These are phyloP conservation scores for Thielaviopsis euricoi DNA, from an alignment of 2,329 filamentous ascomycete species.

Conservation along the genomic window DNA sequence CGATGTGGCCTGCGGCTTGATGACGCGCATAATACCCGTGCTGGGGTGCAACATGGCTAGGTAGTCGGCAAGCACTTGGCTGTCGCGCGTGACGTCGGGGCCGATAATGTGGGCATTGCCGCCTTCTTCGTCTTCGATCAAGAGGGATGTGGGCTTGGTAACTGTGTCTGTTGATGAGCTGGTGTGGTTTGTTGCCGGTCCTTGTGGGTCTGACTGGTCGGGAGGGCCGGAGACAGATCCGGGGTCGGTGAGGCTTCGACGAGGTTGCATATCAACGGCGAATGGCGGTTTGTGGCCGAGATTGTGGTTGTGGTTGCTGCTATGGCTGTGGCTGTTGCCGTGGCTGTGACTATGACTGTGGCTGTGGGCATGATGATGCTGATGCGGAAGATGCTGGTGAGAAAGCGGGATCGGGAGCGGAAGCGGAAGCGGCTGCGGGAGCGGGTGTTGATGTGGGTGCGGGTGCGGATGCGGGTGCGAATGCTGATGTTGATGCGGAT, in stretches of 20 bases:
- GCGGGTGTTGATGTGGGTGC: no score
- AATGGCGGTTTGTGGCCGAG: background rate
- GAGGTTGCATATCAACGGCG: background rate
- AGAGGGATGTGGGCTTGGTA: constrained; percentile 15
- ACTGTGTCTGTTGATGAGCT: constrained; percentile 4
- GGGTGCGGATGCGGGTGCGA: background rate
- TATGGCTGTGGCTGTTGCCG: background rate
- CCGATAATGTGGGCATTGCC: constrained; percentile 39
- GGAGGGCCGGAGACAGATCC: constrained; percentile 3
- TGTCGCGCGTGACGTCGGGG: constrained; percentile 41
- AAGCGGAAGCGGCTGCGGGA: no score
- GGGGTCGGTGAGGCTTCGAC: background rate
- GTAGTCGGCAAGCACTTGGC: constrained; percentile 42
- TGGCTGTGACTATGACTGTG: background rate
- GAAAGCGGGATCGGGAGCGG: background rate
- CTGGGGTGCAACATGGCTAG: constrained; percentile 21
- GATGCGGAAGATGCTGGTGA: background rate
- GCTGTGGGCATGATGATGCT: background rate
- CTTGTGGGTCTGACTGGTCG: constrained; percentile 3
- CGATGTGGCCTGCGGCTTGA: constrained; percentile 18
- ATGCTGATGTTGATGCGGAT: background rate
- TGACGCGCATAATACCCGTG: constrained; percentile 19
- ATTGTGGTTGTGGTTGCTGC: background rate
- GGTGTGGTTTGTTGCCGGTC: constrained; percentile 4
- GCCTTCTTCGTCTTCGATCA: constrained; percentile 20